Conservation (phyloP, 306 rosid species). For the Dryas alaskensis region DNA sequence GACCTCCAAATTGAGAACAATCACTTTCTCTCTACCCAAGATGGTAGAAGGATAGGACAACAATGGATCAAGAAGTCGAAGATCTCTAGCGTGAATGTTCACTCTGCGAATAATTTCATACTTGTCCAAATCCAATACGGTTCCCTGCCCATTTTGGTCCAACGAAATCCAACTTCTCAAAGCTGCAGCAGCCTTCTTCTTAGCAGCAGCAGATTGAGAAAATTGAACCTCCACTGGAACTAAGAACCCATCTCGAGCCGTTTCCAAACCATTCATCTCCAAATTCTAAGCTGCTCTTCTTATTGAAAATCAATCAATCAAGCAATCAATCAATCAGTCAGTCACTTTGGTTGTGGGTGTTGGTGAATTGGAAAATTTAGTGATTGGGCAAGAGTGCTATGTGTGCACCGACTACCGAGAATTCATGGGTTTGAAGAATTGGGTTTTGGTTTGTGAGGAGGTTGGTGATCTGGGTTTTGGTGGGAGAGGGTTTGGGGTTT, state of each 20-base stretch:
- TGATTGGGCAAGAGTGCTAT: no score
- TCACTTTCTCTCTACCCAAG: conserved; percentile 73
- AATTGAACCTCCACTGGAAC: conserved; percentile 41
- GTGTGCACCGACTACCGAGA: not conserved
- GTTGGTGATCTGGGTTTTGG: not conserved
- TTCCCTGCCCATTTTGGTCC: conserved; percentile 44
- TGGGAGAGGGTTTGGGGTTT: not conserved
- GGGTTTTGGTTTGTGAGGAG: not conserved
- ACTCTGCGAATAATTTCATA: conserved; percentile 71
- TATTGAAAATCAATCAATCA: not conserved
- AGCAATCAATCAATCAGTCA: no score
- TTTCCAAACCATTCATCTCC: not conserved
- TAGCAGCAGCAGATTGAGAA: not conserved
- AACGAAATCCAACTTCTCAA: conserved; percentile 67
- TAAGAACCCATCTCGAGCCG: conserved; percentile 26
- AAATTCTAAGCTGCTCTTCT: not conserved
- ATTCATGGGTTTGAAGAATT: not conserved
- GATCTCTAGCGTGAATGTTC: conserved; percentile 70
- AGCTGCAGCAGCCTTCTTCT: conserved; percentile 55
- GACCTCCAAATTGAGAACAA: conserved; percentile 85
- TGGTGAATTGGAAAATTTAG: not conserved
- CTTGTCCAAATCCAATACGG: conserved; percentile 66
- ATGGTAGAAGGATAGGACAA: conserved; percentile 72
- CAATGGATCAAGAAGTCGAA: conserved; percentile 76
- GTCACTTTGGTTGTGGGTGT: not conserved